phyloP scores from a whole-genome alignment of 352 stramenopile species.

The Saprolegnia parasitica region DNA sequence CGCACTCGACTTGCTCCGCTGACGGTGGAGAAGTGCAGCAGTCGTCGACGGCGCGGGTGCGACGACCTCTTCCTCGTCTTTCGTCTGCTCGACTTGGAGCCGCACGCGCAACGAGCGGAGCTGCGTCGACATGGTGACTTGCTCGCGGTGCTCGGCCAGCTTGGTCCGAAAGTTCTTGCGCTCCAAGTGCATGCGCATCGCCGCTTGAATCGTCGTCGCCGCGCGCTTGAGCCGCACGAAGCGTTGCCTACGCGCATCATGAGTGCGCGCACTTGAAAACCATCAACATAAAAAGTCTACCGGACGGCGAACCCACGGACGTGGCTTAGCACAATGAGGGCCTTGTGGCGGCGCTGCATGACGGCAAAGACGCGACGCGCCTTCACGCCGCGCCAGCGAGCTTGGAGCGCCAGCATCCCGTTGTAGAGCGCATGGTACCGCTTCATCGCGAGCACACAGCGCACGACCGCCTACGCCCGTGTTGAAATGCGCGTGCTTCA shows the following conservation, averaged over 20 bases:
- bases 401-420: constrained; percentile 59
- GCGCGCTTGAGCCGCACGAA: constrained; percentile 49
- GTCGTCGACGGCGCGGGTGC: constrained; percentile 66
- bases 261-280: constrained; percentile 45
- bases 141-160: constrained; percentile 52
- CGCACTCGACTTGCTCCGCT: constrained; percentile 32
- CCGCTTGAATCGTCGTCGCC: constrained; percentile 56
- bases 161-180: constrained; percentile 49
- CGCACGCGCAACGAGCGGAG: constrained; percentile 53
- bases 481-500: too few species aligned
- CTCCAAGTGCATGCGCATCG: constrained; percentile 58
- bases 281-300: constrained; percentile 67
- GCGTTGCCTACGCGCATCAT: constrained; percentile 38
- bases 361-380: constrained; percentile 64
- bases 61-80: constrained; percentile 74
- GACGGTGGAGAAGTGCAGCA: constrained; percentile 30
- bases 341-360: constrained; percentile 56
- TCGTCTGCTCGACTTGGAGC: constrained; percentile 62
- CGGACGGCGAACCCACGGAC: constrained; percentile 79
- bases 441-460: constrained; percentile 76
- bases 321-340: constrained; percentile 72
- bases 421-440: constrained; percentile 76
- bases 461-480: constrained; percentile 46
- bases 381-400: constrained; percentile 60
- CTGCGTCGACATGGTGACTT: constrained; percentile 55